phyloP scores from a whole-genome alignment of 2,329 filamentous ascomycete species.

The Fusarium lateritium region DNA sequence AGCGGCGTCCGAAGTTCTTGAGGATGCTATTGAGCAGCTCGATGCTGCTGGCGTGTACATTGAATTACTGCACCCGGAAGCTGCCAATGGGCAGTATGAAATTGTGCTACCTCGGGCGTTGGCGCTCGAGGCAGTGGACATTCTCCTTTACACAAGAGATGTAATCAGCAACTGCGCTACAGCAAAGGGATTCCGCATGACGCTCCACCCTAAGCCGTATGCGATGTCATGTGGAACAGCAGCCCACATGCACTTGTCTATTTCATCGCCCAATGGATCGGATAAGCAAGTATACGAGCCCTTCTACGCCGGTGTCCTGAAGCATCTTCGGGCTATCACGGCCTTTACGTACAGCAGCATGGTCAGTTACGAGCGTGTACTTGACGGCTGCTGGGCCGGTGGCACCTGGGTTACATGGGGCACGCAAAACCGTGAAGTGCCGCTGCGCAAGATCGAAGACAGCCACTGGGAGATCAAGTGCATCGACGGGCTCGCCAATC shows the following conservation, averaged over 20 bases:
- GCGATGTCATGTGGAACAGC: constrained; percentile 72
- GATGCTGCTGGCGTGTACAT: constrained; percentile 74
- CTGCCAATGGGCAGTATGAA: constrained; percentile 82
- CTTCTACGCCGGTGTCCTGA: constrained; percentile 81
- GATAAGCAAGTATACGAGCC: constrained; percentile 65
- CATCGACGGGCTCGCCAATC: constrained; percentile 85
- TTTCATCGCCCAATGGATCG: constrained; percentile 63
- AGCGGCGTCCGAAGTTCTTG: constrained; percentile 69
- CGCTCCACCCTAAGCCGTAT: constrained; percentile 81
- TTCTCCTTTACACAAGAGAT: constrained; percentile 78
- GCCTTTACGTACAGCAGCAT: constrained; percentile 78
- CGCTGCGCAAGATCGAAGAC: constrained; percentile 75
- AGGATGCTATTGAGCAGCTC: constrained; percentile 75
- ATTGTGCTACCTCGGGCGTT: constrained; percentile 76
- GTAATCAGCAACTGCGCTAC: constrained; percentile 76
- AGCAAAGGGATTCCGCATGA: constrained; percentile 74
- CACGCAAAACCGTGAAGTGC: constrained; percentile 83
- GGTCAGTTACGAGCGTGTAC: constrained; percentile 77
- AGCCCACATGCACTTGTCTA: constrained; percentile 78
- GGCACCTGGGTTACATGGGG: constrained; percentile 86
- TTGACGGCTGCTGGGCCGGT: constrained; percentile 82
- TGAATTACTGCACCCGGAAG: constrained; percentile 83
- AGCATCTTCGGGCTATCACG: constrained; percentile 74
- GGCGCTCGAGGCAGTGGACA: constrained; percentile 79
- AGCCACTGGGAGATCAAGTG: constrained; percentile 85